A percentile compares a stretch with the other conserved stretches of the same genome.
Conservation (phyloP, 176 grass and related monocot species). For the Aegilops bicornis region DNA sequence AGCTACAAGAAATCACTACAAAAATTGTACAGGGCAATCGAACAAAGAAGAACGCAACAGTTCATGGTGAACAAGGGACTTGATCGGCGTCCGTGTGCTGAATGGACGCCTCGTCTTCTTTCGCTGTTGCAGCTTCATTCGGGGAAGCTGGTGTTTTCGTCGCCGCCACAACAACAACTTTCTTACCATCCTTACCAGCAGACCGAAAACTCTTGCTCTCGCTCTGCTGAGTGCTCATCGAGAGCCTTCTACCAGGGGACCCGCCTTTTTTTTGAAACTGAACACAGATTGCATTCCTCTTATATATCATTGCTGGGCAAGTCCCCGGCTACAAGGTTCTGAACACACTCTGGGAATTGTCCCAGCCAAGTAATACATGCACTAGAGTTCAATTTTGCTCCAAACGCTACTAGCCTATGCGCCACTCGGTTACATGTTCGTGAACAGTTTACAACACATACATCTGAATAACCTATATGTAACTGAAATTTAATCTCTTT, state of each 20-base stretch:
- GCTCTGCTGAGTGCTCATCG: slow-evolving; percentile 40
- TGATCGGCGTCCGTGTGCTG: slow-evolving; percentile 34
- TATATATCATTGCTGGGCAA: no score
- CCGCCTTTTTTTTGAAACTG: not conserved
- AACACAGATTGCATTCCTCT: no score
- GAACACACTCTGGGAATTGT: no score
- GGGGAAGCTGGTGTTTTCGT: slow-evolving; percentile 8
- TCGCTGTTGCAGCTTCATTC: slow-evolving; percentile 1
- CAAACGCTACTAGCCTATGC: no score
- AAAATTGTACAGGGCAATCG: not conserved
- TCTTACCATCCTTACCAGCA: slow-evolving; percentile 50
- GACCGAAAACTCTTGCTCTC: slow-evolving; percentile 47
- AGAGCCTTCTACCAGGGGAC: slow-evolving; percentile 53
- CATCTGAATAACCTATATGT: no score
- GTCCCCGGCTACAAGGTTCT: no score
- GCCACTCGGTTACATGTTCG: no score
- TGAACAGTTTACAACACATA: no score
- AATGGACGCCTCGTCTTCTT: slow-evolving; percentile 34
- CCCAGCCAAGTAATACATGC: no score
- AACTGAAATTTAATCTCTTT: no score
- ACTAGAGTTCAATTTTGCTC: no score
- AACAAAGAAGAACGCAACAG: not conserved
- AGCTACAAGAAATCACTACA: slow-evolving; percentile 12
- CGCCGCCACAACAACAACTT: not conserved
- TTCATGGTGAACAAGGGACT: slow-evolving; percentile 42